Evolutionary conservation across 768 basidiomycete genomes (phyloP), one percentile per base, ranked within the genome.

Genomic region (Serendipita indica): DNA sequence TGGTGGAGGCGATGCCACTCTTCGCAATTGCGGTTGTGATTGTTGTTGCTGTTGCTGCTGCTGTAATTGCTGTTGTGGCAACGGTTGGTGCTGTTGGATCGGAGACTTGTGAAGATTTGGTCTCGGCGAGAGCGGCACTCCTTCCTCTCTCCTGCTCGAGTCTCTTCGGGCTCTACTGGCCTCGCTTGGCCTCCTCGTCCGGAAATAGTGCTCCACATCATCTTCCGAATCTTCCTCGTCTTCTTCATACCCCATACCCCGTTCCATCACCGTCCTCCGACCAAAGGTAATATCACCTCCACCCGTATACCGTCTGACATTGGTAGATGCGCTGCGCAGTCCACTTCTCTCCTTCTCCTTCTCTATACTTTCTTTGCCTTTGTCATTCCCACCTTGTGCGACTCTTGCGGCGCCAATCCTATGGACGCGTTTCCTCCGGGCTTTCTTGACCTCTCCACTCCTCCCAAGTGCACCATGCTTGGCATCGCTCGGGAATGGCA

Each of bases 171-270:
- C 18, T n/a, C 7, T n/a, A 43, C 41, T n/a, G n/a, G 27, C 41
- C 30, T 54, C 49, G 32, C 49, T 54, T n/a, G 49, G 49, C 32
- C 49, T 27, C n/a, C 49, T 18, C 22, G 49, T 20, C 30, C 79
- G 76, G 68, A 88, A 88, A 70, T 88, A 88, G 52, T 75, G 75
- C 61, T 87, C 86, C 72, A 87, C 81, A 65, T 88, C 86, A 10
- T 78, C 78, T 37, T 72, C 77, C 62, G 85, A 83, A 61, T 86
- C 86, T 39, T 37, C 30, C 25, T 22, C 3, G 20, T 35, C 27
- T 10, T 52, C 22, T 34, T 45, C 32, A 39, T 61, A 56, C 32
- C 61, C 57, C 18, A n/a, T n/a, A n/a, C n/a, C n/a, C n/a, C n/a
- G n/a, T n/a, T n/a, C 35, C 56, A 25, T 63, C 63, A 54, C 61